Percentiles rank a stretch among this genome's conserved stretches.
phyloP scores from a whole-genome alignment of 208 protist genomes.

The Leishmania major region DNA sequence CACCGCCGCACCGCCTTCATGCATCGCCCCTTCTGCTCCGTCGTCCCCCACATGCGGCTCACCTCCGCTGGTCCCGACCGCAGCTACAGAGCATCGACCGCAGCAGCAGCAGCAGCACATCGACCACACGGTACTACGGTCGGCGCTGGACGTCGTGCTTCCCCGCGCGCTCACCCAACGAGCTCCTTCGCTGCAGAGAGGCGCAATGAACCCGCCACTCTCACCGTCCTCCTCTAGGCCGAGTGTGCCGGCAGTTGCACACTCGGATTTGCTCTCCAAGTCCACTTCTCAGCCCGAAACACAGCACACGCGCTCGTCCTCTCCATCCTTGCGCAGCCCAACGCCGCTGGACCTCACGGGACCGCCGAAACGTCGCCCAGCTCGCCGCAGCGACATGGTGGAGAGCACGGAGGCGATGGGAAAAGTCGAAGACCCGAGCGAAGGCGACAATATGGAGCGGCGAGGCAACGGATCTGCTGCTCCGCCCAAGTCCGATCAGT shows the following conservation, averaged over 20 bases:
- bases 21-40: not conserved
- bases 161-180: too few species aligned
- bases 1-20: not conserved
- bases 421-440: not conserved
- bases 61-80: not conserved
- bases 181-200: not conserved
- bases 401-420: not conserved
- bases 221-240: not conserved
- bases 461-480: not conserved
- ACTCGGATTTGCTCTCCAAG: not conserved
- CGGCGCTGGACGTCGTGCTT: not conserved
- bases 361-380: slow-evolving; percentile 5
- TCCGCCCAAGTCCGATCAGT: not conserved
- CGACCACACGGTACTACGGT: not conserved
- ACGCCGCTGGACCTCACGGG: slow-evolving; percentile 21
- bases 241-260: not conserved
- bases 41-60: not conserved
- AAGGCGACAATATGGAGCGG: not conserved
- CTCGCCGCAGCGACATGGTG: slow-evolving; percentile 10
- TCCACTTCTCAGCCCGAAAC: not conserved
- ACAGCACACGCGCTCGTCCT: slow-evolving; percentile 6
- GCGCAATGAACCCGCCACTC: not conserved
- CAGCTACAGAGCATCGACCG: not conserved
- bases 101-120: not conserved
- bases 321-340: slow-evolving; percentile 13